A percentile compares a stretch with the other conserved stretches of the same genome.
Evolutionary conservation across 768 basidiomycete genomes (phyloP).

Genomic region (Polyporus arcularius): DNA sequence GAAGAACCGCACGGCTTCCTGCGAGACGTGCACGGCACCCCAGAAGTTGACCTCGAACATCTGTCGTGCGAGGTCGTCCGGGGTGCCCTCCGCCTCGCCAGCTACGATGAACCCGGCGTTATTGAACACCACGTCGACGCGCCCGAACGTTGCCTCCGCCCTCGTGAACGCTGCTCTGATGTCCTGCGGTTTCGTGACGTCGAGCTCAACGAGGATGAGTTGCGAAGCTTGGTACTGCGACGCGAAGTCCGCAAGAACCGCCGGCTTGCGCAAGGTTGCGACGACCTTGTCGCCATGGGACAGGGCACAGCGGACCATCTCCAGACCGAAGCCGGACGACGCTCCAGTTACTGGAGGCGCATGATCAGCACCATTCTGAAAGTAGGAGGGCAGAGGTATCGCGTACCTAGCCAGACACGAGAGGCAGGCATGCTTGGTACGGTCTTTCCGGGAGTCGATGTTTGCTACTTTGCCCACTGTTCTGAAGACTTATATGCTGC

Average conservation of each 20-base stretch:
- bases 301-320: slow-evolving; percentile 36
- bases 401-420: no score
- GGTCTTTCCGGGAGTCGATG: no score
- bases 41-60: slow-evolving; percentile 41
- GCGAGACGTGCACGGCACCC: slow-evolving; percentile 21
- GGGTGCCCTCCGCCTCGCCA: slow-evolving; percentile 40
- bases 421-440: no score
- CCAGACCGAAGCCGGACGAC: slow-evolving; percentile 40
- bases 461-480: no score
- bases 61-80: slow-evolving; percentile 31
- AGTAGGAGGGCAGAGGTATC: no score
- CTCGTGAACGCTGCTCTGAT: slow-evolving; percentile 37
- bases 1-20: slow-evolving; percentile 31
- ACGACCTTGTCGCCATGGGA: slow-evolving; percentile 41
- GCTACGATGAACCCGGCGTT: slow-evolving; percentile 40
- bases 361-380: no score
- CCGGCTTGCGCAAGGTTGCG: slow-evolving; percentile 45
- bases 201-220: slow-evolving; percentile 41
- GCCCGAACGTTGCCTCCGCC: slow-evolving; percentile 39
- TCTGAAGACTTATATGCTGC: no score
- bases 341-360: slow-evolving; percentile 40
- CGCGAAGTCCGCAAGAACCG: slow-evolving; percentile 31
- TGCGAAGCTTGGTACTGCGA: slow-evolving; percentile 29
- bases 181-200: slow-evolving; percentile 37
- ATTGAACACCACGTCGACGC: slow-evolving; percentile 47